These are phyloP conservation scores for Allium cepa DNA, from an alignment of 106 monocot genomes.

Conservation along the genomic window DNA sequence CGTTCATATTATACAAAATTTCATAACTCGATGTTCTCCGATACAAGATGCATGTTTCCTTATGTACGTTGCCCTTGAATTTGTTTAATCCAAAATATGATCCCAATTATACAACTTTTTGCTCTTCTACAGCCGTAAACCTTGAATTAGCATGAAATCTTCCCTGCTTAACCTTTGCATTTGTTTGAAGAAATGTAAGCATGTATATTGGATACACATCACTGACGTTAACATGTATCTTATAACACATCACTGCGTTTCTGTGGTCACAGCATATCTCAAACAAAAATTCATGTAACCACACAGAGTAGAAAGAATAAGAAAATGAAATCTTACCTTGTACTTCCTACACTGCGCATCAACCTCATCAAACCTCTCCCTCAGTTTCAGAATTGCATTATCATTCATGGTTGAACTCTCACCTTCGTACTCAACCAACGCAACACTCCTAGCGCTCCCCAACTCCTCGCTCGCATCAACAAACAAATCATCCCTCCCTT, in stretches of 20 bases:
- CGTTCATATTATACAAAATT: too few relatives aligned
- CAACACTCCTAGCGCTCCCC: conserved; percentile 12
- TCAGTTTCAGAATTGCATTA: conserved; percentile 4
- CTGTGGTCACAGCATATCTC: background rate
- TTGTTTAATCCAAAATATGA: too few relatives aligned
- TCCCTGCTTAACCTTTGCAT: too few relatives aligned
- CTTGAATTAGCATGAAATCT: background rate
- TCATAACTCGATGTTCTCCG: too few relatives aligned
- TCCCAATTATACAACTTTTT: too few relatives aligned
- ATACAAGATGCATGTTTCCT: too few relatives aligned
- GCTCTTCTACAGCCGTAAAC: too few relatives aligned
- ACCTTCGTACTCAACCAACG: conserved; percentile 38
- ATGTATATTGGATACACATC: too few relatives aligned
- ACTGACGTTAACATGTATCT: too few relatives aligned
- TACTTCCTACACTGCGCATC: conserved; percentile 53
- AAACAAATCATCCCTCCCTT: conserved; percentile 70
- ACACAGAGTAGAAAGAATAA: background rate
- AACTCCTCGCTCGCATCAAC: conserved; percentile 79
- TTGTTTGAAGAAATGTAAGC: too few relatives aligned
- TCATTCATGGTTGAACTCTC: conserved; percentile 32
- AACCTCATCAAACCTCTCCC: conserved; percentile 23
- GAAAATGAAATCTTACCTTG: conserved; percentile 35
- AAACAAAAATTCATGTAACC: background rate
- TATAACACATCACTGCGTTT: background rate
- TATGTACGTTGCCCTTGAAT: too few relatives aligned